These are phyloP conservation scores for Fusarium tuaranense DNA, from an alignment of 2,329 filamentous ascomycete species.

Conservation along the genomic window DNA sequence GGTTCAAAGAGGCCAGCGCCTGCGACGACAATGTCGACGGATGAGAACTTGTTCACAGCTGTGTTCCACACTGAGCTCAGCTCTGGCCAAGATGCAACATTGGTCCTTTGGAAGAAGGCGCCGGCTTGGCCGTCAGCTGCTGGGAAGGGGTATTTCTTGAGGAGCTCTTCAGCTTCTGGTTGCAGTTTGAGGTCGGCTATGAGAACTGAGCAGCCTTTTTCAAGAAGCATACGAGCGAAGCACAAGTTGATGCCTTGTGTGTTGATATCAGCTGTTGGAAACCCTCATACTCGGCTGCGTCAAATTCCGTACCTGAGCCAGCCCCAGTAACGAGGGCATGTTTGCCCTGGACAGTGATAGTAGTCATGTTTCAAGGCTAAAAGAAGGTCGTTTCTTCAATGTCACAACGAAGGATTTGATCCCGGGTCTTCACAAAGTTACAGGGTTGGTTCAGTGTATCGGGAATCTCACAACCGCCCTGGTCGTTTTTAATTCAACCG, in stretches of 20 bases:
- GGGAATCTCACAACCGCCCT: constrained; percentile 1
- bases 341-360: constrained; percentile 29
- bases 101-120: constrained; percentile 50
- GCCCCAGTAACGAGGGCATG: constrained; percentile 36
- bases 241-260: constrained; percentile 51
- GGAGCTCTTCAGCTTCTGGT: constrained; percentile 49
- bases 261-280: neutral
- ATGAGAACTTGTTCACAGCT: constrained; percentile 44
- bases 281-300: neutral
- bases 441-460: constrained; percentile 4
- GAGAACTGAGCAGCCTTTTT: constrained; percentile 52
- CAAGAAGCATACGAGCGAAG: constrained; percentile 50
- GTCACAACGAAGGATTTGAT: neutral
- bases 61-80: constrained; percentile 47
- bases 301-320: constrained; percentile 33
- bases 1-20: constrained; percentile 55
- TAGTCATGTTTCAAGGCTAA: constrained; percentile 8
- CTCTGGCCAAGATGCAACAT: constrained; percentile 53
- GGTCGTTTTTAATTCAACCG: neutral
- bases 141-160: constrained; percentile 47
- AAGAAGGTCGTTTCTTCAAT: neutral
- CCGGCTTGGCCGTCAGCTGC: constrained; percentile 35
- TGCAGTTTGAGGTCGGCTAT: constrained; percentile 52
- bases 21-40: constrained; percentile 52
- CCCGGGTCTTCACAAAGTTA: neutral